Conservation (phyloP, 805 yeast species). For the Saccharomyces kudriavzevii region DNA sequence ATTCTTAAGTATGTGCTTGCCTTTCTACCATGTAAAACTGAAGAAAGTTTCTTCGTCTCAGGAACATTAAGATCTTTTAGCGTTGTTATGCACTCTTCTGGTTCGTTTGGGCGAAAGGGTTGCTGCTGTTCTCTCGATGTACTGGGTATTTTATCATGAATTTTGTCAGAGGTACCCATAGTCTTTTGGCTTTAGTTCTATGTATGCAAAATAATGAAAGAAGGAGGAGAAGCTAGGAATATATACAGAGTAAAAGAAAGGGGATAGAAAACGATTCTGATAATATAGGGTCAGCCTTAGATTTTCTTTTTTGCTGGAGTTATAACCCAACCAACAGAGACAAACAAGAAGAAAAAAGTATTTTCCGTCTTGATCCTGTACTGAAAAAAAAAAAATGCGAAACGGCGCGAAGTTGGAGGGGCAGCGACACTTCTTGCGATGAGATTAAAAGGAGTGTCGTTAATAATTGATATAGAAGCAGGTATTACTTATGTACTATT, state of each 20-base stretch:
- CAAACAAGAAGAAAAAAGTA: background rate
- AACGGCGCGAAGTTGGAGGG: background rate
- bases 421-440: background rate
- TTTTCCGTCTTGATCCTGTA: background rate
- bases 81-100: slow-evolving; percentile 5
- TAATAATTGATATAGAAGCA: background rate
- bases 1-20: slow-evolving; percentile 30
- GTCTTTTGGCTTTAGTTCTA: background rate
- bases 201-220: background rate
- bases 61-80: slow-evolving; percentile 22
- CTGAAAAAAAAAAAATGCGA: background rate
- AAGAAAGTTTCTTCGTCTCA: slow-evolving; percentile 14
- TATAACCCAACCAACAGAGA: background rate
- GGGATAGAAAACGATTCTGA: background rate
- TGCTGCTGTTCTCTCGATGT: background rate
- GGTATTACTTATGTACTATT: background rate
- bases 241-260: background rate
- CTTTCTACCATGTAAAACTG: slow-evolving; percentile 29
- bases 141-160: background rate
- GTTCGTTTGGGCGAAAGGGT: background rate
- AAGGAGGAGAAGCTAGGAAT: background rate
- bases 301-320: background rate
- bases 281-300: background rate
- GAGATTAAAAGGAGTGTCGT: background rate
- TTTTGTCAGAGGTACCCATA: background rate